Conservation (phyloP, 1,284 basidiomycete genomes). For the Papiliotrema terrestris region DNA sequence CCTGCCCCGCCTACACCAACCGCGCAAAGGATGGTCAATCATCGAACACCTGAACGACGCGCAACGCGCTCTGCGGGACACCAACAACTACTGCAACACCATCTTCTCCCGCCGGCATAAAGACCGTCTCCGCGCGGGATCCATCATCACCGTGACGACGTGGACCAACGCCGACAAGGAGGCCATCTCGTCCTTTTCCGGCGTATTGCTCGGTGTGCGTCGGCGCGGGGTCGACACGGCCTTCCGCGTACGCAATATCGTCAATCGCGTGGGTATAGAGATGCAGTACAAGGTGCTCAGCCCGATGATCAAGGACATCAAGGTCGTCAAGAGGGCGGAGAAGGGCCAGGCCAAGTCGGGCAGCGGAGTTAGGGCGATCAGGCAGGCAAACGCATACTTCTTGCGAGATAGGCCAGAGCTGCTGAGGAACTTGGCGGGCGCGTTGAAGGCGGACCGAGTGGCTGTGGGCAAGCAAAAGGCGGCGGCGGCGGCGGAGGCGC, state of each 20-base stretch:
- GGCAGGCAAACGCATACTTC: slow-evolving; percentile 44
- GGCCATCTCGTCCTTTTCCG: slow-evolving; percentile 72
- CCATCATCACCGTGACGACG: slow-evolving; percentile 67
- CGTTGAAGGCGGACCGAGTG: slow-evolving; percentile 31
- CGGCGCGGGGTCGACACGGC: slow-evolving; percentile 76
- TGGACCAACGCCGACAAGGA: slow-evolving; percentile 54
- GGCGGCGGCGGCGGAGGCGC: too few relatives aligned
- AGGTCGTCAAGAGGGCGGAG: slow-evolving; percentile 53
- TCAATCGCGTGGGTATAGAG: slow-evolving; percentile 84
- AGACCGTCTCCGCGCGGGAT: slow-evolving; percentile 68
- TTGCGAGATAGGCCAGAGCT: slow-evolving; percentile 43
- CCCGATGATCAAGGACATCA: slow-evolving; percentile 80
- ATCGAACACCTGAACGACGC: slow-evolving; percentile 59
- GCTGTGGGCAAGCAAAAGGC: background rate
- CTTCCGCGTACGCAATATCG: slow-evolving; percentile 78
- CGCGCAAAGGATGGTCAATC: slow-evolving; percentile 2
- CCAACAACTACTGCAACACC: slow-evolving; percentile 61
- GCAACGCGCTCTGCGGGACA: slow-evolving; percentile 63
- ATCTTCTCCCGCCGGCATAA: slow-evolving; percentile 68
- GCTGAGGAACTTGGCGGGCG: slow-evolving; percentile 43
- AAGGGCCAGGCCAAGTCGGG: slow-evolving; percentile 36
- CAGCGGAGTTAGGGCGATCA: slow-evolving; percentile 30
- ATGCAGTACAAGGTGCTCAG: slow-evolving; percentile 81
- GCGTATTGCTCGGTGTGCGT: slow-evolving; percentile 74
- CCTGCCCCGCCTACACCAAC: background rate